Evolutionary conservation across 441 rosid species (phyloP).

Genomic region (Gossypium davidsonii): DNA sequence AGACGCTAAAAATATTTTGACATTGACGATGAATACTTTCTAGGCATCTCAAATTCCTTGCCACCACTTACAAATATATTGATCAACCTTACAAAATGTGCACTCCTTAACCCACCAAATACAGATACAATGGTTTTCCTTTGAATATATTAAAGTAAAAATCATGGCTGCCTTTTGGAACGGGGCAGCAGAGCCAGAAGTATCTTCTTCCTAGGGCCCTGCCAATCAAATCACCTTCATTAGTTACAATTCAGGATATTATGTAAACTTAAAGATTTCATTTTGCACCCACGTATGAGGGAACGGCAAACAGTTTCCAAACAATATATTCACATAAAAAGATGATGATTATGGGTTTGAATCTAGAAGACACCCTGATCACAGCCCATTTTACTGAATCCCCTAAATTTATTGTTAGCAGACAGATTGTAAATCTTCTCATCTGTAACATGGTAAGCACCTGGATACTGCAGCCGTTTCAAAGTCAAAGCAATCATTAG

Average conservation of each 20-base stretch:
- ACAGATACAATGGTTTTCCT: slow-evolving; percentile 4
- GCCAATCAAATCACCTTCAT: slow-evolving; percentile 24
- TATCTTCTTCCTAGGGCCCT: slow-evolving; percentile 96
- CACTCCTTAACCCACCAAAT: slow-evolving; percentile 4
- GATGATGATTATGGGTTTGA: neutral
- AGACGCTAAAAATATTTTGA: neutral
- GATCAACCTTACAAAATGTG: neutral
- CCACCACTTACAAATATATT: neutral
- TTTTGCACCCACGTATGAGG: neutral
- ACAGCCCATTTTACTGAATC: neutral
- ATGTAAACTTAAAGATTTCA: neutral
- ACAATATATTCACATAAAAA: neutral
- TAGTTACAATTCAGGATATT: neutral
- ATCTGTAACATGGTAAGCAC: neutral
- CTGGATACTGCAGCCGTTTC: neutral
- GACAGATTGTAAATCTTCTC: neutral
- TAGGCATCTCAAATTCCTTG: slow-evolving; percentile 16
- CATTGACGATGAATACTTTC: neutral
- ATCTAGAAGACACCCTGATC: neutral
- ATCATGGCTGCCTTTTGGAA: slow-evolving; percentile 42
- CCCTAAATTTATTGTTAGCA: neutral
- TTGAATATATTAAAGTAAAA: neutral
- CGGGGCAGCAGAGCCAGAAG: slow-evolving; percentile 60
- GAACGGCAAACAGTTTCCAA: neutral
- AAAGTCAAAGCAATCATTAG: neutral